Conservation (phyloP, 208 protist genomes). For the Trypanosoma avium region DNA sequence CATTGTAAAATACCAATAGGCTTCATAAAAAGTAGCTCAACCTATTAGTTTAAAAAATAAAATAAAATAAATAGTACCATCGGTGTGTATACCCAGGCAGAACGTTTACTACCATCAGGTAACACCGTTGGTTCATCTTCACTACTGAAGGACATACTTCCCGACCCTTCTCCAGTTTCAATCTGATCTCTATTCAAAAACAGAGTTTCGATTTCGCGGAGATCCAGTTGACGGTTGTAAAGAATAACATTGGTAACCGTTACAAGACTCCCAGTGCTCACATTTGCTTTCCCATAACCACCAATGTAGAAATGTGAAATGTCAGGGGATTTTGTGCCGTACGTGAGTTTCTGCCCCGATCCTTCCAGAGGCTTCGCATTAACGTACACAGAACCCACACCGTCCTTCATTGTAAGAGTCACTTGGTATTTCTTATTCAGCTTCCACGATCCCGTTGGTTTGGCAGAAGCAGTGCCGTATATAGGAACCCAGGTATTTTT, state of each 20-base stretch:
- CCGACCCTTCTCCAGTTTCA: too few species aligned
- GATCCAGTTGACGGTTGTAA: conserved; percentile 14
- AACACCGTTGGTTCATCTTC: too few species aligned
- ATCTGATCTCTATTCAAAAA: conserved; percentile 2
- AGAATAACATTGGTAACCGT: conserved; percentile 22
- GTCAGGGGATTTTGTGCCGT: background rate
- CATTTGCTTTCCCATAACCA: background rate
- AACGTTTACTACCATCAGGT: too few species aligned
- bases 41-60: too few species aligned
- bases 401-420: background rate
- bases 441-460: background rate
- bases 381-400: conserved; percentile 11
- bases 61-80: too few species aligned
- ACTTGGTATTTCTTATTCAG: conserved; percentile 7
- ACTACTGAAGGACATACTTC: too few species aligned
- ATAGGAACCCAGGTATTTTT: background rate
- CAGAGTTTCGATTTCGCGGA: conserved; percentile 6
- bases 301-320: conserved; percentile 24
- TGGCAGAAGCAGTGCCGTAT: background rate
- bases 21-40: too few species aligned
- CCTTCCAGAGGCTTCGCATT: background rate
- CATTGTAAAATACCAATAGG: too few species aligned
- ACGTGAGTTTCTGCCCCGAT: background rate
- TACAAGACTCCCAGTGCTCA: background rate
- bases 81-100: too few species aligned